These are phyloP conservation scores for Cenchrus purpureus DNA, from an alignment of 176 grass and related monocot species.

Conservation along the genomic window DNA sequence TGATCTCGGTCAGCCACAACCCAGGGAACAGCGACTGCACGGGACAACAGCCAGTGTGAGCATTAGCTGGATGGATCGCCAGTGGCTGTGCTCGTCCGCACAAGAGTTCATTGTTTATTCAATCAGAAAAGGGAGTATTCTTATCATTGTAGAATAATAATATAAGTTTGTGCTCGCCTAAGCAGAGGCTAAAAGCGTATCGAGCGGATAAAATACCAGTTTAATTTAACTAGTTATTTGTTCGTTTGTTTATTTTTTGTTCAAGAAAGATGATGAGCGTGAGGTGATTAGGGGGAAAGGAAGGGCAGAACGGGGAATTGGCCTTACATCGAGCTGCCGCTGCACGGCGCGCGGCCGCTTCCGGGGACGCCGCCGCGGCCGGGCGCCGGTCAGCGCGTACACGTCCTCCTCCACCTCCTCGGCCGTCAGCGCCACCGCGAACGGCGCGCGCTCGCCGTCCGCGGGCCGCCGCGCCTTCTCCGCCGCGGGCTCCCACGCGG, in stretches of 20 bases:
- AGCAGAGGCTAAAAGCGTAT: slow-evolving; percentile 39
- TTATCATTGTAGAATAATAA: background rate
- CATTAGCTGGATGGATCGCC: slow-evolving; percentile 41
- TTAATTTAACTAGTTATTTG: background rate
- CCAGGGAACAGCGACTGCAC: slow-evolving; percentile 72
- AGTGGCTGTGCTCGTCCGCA: slow-evolving; percentile 5
- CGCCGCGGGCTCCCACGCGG: background rate
- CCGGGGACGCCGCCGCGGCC: slow-evolving; percentile 84
- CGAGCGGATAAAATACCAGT: slow-evolving; percentile 16
- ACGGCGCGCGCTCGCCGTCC: slow-evolving; percentile 38
- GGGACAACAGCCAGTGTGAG: slow-evolving; percentile 44
- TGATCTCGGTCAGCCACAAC: slow-evolving; percentile 73
- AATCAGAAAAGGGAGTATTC: background rate
- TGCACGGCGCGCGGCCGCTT: slow-evolving; percentile 84
- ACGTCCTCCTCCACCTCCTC: slow-evolving; percentile 98
- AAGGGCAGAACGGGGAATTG: slow-evolving; percentile 47
- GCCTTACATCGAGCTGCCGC: slow-evolving; percentile 88
- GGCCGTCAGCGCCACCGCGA: slow-evolving; percentile 60
- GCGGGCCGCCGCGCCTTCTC: background rate
- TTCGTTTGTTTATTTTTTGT: background rate
- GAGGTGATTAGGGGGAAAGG: slow-evolving; percentile 7
- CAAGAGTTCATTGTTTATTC: slow-evolving; percentile 20
- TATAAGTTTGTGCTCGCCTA: background rate
- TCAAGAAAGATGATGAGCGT: background rate
- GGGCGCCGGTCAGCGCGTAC: slow-evolving; percentile 87